Conservation (phyloP, 306 rosid genomes). For the Senna siamea region DNA sequence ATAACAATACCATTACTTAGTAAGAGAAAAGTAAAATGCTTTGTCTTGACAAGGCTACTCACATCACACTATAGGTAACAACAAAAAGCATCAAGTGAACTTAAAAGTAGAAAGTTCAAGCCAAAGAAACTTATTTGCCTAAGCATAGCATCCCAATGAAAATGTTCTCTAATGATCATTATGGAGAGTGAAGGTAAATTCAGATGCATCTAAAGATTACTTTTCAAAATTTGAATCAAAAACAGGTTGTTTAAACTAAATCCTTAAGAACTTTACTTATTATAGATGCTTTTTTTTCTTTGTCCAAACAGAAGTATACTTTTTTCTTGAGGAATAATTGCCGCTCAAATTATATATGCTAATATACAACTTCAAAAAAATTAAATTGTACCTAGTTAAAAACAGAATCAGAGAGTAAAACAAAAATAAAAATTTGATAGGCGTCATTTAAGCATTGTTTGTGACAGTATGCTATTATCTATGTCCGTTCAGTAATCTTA, state of each 20-base stretch:
- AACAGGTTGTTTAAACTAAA: slow-evolving; percentile 23
- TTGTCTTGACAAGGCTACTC: slow-evolving; percentile 12
- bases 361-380: slow-evolving; percentile 2
- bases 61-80: slow-evolving; percentile 31
- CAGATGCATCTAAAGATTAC: slow-evolving; percentile 15
- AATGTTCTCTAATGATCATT: slow-evolving; percentile 19
- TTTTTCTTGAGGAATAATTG: not conserved
- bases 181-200: not conserved
- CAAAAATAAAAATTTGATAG: not conserved
- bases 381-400: not conserved
- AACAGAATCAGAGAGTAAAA: not conserved
- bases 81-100: slow-evolving; percentile 26
- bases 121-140: slow-evolving; percentile 17
- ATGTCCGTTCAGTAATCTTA: not conserved
- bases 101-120: slow-evolving; percentile 32
- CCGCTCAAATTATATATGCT: not conserved
- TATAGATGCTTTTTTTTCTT: not conserved
- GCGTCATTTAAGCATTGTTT: not conserved
- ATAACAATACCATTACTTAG: slow-evolving; percentile 37
- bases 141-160: not conserved
- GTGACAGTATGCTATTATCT: not conserved
- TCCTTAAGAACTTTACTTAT: slow-evolving; percentile 2
- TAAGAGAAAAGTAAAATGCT: slow-evolving; percentile 34
- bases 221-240: slow-evolving; percentile 17
- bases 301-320: not conserved